Percentiles rank a stretch among this genome's conserved stretches.
phyloP scores from a whole-genome alignment of 2,329 filamentous ascomycete species.

The Balansia obtecta region DNA sequence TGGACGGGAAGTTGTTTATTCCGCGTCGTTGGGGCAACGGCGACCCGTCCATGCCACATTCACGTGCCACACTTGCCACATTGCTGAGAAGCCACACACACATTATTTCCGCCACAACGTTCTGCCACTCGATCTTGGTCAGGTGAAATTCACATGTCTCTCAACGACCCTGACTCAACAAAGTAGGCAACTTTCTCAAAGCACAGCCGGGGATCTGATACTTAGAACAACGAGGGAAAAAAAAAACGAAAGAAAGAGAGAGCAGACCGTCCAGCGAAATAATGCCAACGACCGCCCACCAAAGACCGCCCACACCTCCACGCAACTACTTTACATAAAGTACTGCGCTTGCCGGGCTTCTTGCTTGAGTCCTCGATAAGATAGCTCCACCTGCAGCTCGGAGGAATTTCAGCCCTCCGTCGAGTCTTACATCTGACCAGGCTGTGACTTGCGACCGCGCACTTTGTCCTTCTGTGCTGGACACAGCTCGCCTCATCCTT shows the following conservation, averaged over 20 bases:
- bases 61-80: not conserved
- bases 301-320: not conserved
- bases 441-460: not conserved
- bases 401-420: not conserved
- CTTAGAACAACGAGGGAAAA: not conserved
- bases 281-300: not conserved
- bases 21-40: slow-evolving; percentile 7
- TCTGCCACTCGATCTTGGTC: not conserved
- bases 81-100: not conserved
- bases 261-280: not conserved
- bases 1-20: slow-evolving; percentile 6
- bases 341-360: not conserved
- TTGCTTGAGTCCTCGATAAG: not conserved
- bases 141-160: slow-evolving; percentile 6
- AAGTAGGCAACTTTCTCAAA: not conserved
- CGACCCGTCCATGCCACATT: not conserved
- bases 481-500: not conserved
- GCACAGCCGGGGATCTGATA: not conserved
- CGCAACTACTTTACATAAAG: not conserved
- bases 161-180: not conserved
- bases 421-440: not conserved
- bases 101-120: not conserved
- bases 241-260: not conserved
- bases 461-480: not conserved
- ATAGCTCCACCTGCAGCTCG: not conserved